Base-by-base conservation (phyloP, 2,329 filamentous ascomycete species). In the Pezicula rhizophila region DNA sequence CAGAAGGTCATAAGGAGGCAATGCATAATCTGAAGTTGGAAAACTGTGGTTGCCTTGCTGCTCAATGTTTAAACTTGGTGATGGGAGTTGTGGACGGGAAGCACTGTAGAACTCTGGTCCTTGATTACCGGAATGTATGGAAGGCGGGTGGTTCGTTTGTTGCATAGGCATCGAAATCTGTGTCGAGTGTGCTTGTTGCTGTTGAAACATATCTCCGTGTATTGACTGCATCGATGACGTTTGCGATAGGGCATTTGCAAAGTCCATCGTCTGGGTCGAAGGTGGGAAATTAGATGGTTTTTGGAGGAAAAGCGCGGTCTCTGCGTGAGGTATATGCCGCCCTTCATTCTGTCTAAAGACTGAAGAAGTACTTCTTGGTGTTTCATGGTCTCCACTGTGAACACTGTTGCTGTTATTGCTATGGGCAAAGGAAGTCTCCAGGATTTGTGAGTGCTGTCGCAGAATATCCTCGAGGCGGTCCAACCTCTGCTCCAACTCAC, bases 1-100 rank as follows among this genome's bases (percentile, higher is more conserved):
- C 0, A 89, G 69, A 5, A 89, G 69, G 60, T 89, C 85, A 57
- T 89, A 88, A 1, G 85, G 85, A 1, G 86, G 86, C 25, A 90
- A 75, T 49, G 87, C 84, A 45, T 83, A 77, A 57, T 87, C 83
- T 2, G 77, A 70, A 17, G 64, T 73, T 51, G 66, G 69, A 54
- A 71, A 73, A 41, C 66, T 67, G 64, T 23, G 23, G 23, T 67
- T 75, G 52, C 64, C 69, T 67, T 58, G 59, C 42, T 76, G 70
- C 8, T 75, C 68, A 25, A 83, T 73, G 47, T 74, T 76, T 20
- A 82, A 69, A 20, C 72, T 75, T 0, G 83, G 79, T 1, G 83
- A 82, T 46, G 79, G 76, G 31, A 85, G 65, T 8, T 76, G 71
- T 38, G 64, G 58, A 40, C 63, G 58, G 20, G 28, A 52, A 8